A percentile compares a stretch with the other conserved stretches of the same genome.
Evolutionary conservation across 2,329 filamentous ascomycete genomes (phyloP).

Genomic region (Lithohypha guttulata): DNA sequence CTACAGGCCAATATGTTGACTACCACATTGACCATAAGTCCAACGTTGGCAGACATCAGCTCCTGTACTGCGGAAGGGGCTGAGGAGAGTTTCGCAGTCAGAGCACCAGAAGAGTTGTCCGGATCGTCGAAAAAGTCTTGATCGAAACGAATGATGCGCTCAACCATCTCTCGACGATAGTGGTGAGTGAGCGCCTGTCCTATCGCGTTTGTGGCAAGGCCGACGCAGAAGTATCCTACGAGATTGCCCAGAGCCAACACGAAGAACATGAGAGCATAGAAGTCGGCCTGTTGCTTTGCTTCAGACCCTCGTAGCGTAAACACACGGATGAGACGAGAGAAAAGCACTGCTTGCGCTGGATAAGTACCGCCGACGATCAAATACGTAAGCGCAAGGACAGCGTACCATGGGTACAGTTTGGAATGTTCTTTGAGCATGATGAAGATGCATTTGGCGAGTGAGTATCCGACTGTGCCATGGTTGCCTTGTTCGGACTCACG

Average conservation of each 20-base stretch:
- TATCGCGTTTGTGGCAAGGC: slow-evolving; percentile 14
- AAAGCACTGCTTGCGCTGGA: slow-evolving; percentile 59
- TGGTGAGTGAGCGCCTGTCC: slow-evolving; percentile 13
- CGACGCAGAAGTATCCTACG: slow-evolving; percentile 44
- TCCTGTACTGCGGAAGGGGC: too few relatives aligned
- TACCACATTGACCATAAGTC: too few relatives aligned
- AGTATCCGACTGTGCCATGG: slow-evolving; percentile 12
- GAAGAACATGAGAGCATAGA: slow-evolving; percentile 69
- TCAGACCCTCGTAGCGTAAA: slow-evolving; percentile 45
- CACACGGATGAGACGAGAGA: slow-evolving; percentile 65
- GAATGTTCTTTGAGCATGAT: slow-evolving; percentile 16
- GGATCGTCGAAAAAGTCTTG: too few relatives aligned
- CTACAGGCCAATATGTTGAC: slow-evolving; percentile 38
- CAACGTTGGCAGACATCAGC: too few relatives aligned
- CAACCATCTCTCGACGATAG: slow-evolving; percentile 40
- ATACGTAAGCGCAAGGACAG: slow-evolving; percentile 27
- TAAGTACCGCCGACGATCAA: slow-evolving; percentile 56
- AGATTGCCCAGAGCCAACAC: slow-evolving; percentile 55
- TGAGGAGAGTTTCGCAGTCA: too few relatives aligned
- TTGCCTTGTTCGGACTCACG: slow-evolving; percentile 1
- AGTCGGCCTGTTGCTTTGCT: slow-evolving; percentile 53
- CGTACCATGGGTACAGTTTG: too few relatives aligned
- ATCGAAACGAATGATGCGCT: too few relatives aligned
- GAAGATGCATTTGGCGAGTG: slow-evolving; percentile 26
- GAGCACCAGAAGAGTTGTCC: too few relatives aligned